Conservation (phyloP, 768 basidiomycete genomes). For the Boletus insuetus region DNA sequence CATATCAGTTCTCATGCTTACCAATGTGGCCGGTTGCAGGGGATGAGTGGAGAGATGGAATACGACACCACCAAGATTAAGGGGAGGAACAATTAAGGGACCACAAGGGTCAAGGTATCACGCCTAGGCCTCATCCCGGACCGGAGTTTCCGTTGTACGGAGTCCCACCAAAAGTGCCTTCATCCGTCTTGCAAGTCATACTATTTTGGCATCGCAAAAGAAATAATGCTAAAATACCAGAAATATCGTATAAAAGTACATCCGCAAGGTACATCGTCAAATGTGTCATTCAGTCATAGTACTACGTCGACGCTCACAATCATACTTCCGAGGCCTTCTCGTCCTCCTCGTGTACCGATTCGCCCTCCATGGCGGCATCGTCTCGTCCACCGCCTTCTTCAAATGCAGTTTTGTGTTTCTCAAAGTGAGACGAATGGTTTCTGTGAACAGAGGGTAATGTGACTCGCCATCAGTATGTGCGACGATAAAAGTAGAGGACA, state of each 20-base stretch:
- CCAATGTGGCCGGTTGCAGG: no score
- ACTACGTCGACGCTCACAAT: neutral
- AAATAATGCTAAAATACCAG: neutral
- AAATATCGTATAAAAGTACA: neutral
- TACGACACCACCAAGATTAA: no score
- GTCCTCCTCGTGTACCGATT: conserved; percentile 13
- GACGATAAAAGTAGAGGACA: conserved; percentile 25
- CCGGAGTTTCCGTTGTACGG: no score
- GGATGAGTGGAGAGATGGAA: no score
- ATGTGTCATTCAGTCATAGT: neutral
- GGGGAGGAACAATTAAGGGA: no score
- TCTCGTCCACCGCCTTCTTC: conserved; percentile 67
- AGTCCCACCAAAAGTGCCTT: no score
- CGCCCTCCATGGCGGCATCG: conserved; percentile 40
- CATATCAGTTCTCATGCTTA: no score
- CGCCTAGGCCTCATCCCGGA: no score
- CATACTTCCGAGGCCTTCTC: conserved; percentile 20
- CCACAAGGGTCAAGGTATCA: no score
- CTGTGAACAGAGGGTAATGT: conserved; percentile 28
- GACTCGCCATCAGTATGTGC: neutral
- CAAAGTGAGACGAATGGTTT: conserved; percentile 78
- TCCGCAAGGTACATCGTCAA: neutral
- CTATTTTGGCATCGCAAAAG: no score
- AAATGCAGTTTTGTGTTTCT: conserved; percentile 75
- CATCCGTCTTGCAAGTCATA: no score